Evolutionary conservation across 2,329 filamentous ascomycete species (phyloP), one percentile per base, ranked within the genome.

Genomic region (Talaromyces rugulosus): DNA sequence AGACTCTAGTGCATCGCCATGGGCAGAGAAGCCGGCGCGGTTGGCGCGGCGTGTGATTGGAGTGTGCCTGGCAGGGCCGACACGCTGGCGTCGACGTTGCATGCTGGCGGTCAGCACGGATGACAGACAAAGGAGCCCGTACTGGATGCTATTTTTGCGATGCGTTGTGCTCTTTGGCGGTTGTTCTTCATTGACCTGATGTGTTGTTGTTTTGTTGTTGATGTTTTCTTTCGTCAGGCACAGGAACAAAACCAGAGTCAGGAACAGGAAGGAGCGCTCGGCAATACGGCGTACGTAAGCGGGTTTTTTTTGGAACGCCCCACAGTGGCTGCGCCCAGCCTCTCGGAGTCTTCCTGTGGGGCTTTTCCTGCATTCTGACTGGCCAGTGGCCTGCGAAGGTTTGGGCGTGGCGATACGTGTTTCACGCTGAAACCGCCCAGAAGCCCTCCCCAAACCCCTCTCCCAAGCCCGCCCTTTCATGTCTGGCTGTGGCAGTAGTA

Each of bases 81-180:
- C 34, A 62, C 56, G 60, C 56, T 40, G 40, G 60, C 60, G 30
- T 30, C 40, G 28, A 28, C 9, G 50, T 53, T 60, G 59, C 36
- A 55, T 31, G 50, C 12, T 47, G 34, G 27, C 12, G 2, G 50
- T 53, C 50, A 53, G 50, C 50, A 53, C 50, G 7, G 28, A 4
- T 16, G 23, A 18, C 11, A 27, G 8, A 47, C 18, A 27, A 27
- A 27, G 44, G 44, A 47, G 23, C 9, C 33, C 11, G 16, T 18
- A 7, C 44, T 47, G 44, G 8, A 23, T 47, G 44, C 23, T 14
- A 47, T 27, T 47, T 18, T 27, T 47, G 44, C 11, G 44, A 23
- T 27, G 36, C 6, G 44, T 27, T 47, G 44, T 47, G 44, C 44
- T 6, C 8, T 23, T 40, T 8, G 36, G 5, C 3, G 36, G n/a